A percentile compares a stretch with the other conserved stretches of the same genome.
Conservation (phyloP, 805 yeast genomes). For the Tetrapisispora fleetii region DNA sequence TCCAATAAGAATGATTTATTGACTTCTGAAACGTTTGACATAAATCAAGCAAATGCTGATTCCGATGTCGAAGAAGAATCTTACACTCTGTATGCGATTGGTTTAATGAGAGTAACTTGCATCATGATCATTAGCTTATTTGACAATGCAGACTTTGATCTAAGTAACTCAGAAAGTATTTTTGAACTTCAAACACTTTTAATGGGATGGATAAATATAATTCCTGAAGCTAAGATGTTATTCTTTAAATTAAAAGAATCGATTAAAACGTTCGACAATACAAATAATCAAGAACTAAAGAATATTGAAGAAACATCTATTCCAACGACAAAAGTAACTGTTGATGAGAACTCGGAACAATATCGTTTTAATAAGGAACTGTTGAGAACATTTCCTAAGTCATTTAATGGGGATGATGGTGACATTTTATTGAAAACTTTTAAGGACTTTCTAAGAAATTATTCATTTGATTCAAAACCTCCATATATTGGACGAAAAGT, state of each 20-base stretch:
- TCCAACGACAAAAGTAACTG: not conserved
- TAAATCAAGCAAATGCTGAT: constrained; percentile 8
- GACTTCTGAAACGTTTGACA: constrained; percentile 6
- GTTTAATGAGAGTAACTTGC: constrained; percentile 48
- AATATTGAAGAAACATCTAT: not conserved
- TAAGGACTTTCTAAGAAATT: constrained; percentile 17
- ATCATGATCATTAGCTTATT: constrained; percentile 50
- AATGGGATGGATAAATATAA: constrained; percentile 52
- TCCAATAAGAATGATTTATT: constrained; percentile 25
- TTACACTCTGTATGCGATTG: constrained; percentile 28
- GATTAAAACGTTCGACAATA: constrained; percentile 4
- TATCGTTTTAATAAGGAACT: constrained; percentile 14
- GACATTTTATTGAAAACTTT: constrained; percentile 20
- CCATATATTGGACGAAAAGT: constrained; percentile 20
- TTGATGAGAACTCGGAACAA: not conserved
- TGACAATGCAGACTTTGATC: constrained; percentile 34
- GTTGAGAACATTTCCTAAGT: constrained; percentile 18
- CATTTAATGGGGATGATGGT: constrained; percentile 10
- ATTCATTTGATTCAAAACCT: constrained; percentile 15
- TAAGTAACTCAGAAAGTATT: constrained; percentile 42
- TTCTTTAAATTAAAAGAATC: constrained; percentile 34
- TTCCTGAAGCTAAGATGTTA: constrained; percentile 54
- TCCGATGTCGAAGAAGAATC: constrained; percentile 14
- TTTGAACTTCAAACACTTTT: constrained; percentile 52
- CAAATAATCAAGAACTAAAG: not conserved